Conservation (phyloP, 441 rosid species). For the Raphanus hybrid region DNA sequence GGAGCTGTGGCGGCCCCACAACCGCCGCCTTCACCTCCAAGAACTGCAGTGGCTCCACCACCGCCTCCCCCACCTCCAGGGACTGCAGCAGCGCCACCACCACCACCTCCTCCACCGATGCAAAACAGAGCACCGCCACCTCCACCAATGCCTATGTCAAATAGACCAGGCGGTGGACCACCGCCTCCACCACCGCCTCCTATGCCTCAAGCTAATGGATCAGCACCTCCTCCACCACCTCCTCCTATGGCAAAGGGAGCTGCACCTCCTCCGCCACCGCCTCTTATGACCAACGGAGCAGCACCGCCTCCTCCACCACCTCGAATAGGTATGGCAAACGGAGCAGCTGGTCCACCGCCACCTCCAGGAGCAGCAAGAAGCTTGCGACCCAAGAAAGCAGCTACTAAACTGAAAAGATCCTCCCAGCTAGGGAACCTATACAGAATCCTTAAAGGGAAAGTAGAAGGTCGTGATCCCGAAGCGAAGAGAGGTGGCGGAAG, state of each 20-base stretch:
- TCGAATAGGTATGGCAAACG: slow-evolving; percentile 43
- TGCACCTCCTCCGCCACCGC: slow-evolving; percentile 37
- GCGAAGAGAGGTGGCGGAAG: slow-evolving; percentile 37
- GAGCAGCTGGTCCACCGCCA: slow-evolving; percentile 60
- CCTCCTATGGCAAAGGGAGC: slow-evolving; percentile 36
- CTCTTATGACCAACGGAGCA: slow-evolving; percentile 1
- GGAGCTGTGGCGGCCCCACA: slow-evolving; percentile 11
- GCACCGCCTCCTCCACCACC: slow-evolving; percentile 38
- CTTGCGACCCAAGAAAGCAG: slow-evolving; percentile 70
- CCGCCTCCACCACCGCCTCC: slow-evolving; percentile 34
- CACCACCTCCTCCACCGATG: slow-evolving; percentile 25
- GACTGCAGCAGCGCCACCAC: neutral
- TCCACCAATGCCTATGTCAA: slow-evolving; percentile 33
- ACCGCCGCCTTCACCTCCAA: slow-evolving; percentile 32
- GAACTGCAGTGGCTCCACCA: neutral
- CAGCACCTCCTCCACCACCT: slow-evolving; percentile 35
- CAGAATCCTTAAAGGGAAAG: slow-evolving; percentile 66
- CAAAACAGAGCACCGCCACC: slow-evolving; percentile 28
- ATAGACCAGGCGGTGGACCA: slow-evolving; percentile 14
- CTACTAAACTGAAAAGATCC: slow-evolving; percentile 82
- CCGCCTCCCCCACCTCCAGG: slow-evolving; percentile 31
- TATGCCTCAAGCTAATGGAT: slow-evolving; percentile 14
- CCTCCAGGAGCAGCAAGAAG: slow-evolving; percentile 59
- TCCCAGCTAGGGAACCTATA: slow-evolving; percentile 70
- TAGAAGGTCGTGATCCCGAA: slow-evolving; percentile 62